A percentile compares a stretch with the other conserved stretches of the same genome.
phyloP scores from a whole-genome alignment of 2,329 filamentous ascomycete genomes.

The Colletotrichum sp. region DNA sequence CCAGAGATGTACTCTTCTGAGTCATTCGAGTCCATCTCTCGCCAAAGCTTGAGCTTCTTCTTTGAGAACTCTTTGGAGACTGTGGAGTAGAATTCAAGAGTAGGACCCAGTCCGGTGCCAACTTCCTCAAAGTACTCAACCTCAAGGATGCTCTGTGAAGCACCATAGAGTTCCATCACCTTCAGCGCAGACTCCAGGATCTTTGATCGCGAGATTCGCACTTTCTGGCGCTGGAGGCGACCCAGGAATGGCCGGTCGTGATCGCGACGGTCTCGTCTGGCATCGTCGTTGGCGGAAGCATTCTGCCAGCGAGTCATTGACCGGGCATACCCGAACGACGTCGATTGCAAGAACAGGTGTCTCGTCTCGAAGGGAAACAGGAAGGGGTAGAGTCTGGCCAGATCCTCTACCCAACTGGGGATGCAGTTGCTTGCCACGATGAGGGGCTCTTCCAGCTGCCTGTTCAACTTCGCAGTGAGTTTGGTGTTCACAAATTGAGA shows the following conservation, averaged over 20 bases:
- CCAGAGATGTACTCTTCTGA: slow-evolving; percentile 84
- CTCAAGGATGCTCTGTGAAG: slow-evolving; percentile 93
- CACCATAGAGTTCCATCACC: slow-evolving; percentile 98
- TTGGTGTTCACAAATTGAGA: slow-evolving; percentile 99
- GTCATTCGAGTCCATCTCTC: slow-evolving; percentile 80
- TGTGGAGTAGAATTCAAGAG: slow-evolving; percentile 96
- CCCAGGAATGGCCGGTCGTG: slow-evolving; percentile 86
- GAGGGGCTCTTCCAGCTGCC: slow-evolving; percentile 93
- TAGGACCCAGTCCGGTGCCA: slow-evolving; percentile 92
- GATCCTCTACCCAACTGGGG: slow-evolving; percentile 93
- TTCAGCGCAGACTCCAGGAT: slow-evolving; percentile 97
- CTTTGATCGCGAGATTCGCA: slow-evolving; percentile 93
- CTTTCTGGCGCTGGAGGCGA: slow-evolving; percentile 91
- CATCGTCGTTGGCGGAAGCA: slow-evolving; percentile 81
- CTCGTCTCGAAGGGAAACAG: slow-evolving; percentile 97
- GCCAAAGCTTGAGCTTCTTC: slow-evolving; percentile 96
- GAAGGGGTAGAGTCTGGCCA: slow-evolving; percentile 93
- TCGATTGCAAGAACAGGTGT: slow-evolving; percentile 95
- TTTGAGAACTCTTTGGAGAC: slow-evolving; percentile 97
- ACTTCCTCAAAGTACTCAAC: slow-evolving; percentile 99
- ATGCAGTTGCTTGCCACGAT: slow-evolving; percentile 97
- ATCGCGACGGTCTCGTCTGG: slow-evolving; percentile 82
- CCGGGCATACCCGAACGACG: slow-evolving; percentile 95
- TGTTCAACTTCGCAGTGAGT: slow-evolving; percentile 94
- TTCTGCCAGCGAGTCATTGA: slow-evolving; percentile 99